Percentiles rank a stretch among this genome's conserved stretches.
Conservation (phyloP, 305 asterid genomes). For the Fraxinus greggii region DNA sequence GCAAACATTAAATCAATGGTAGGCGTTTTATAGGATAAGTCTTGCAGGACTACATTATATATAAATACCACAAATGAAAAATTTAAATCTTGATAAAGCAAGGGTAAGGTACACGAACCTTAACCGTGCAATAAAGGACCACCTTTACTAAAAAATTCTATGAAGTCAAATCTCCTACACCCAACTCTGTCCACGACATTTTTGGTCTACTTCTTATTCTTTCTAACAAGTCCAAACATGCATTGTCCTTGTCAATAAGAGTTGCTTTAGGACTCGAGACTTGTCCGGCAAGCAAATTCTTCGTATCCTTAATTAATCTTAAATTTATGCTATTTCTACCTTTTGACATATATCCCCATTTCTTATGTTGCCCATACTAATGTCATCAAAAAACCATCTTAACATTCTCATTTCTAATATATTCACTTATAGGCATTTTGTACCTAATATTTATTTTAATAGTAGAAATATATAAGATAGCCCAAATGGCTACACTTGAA, state of each 20-base stretch:
- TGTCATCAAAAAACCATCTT: background rate
- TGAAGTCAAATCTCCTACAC: background rate
- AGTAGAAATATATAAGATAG: background rate
- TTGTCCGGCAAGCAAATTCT: background rate
- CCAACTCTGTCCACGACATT: background rate
- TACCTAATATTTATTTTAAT: background rate
- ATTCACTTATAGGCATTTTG: background rate
- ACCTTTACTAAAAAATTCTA: background rate
- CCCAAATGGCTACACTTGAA: conserved; percentile 5
- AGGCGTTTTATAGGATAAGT: background rate
- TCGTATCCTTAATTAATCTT: background rate
- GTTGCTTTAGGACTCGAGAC: background rate
- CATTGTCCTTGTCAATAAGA: background rate
- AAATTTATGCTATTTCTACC: background rate
- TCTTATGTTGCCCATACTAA: background rate
- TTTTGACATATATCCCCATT: background rate
- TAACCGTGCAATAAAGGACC: background rate
- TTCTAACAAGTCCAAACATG: background rate
- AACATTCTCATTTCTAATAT: background rate
- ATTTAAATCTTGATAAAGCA: background rate
- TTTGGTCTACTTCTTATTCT: background rate
- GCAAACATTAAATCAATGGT: background rate
- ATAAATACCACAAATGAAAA: background rate
- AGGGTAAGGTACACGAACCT: background rate
- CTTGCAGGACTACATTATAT: background rate